Conservation (phyloP, 2,329 filamentous ascomycete genomes). For the Lachnellula subtilissima region DNA sequence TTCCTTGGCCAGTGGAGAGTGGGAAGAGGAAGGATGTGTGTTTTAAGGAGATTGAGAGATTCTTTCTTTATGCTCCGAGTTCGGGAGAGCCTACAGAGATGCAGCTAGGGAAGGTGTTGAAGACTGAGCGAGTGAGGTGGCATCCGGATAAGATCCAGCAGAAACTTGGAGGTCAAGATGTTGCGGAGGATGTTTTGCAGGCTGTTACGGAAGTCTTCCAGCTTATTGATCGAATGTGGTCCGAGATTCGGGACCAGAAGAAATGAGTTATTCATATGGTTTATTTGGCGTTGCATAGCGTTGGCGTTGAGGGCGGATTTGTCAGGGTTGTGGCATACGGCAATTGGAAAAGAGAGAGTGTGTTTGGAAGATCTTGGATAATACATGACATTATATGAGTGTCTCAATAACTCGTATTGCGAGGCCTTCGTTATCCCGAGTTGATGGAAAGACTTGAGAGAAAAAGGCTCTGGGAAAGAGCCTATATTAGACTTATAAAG, state of each 20-base stretch:
- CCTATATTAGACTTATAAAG: too few species aligned
- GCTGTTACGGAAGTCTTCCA: constrained; percentile 89
- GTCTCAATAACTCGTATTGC: too few species aligned
- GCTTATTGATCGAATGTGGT: constrained; percentile 78
- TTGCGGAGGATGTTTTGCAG: constrained; percentile 68
- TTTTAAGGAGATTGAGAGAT: constrained; percentile 53
- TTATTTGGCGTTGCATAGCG: constrained; percentile 9
- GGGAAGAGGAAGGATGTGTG: constrained; percentile 52
- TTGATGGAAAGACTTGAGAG: too few species aligned
- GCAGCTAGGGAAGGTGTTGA: constrained; percentile 53
- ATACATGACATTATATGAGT: too few species aligned
- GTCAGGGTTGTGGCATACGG: background rate
- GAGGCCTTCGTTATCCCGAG: too few species aligned
- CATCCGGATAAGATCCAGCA: constrained; percentile 98
- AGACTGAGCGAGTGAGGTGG: constrained; percentile 86
- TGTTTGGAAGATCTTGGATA: too few species aligned
- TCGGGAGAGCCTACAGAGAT: constrained; percentile 26
- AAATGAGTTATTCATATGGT: constrained; percentile 5
- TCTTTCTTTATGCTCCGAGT: constrained; percentile 51
- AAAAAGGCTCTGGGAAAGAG: too few species aligned
- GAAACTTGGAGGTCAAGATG: constrained; percentile 63
- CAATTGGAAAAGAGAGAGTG: too few species aligned
- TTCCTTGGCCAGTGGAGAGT: constrained; percentile 62
- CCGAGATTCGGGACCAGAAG: constrained; percentile 38
- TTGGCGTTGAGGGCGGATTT: constrained; percentile 11